These are phyloP conservation scores for Boletus reticulatus DNA, from an alignment of 768 basidiomycete genomes.

Conservation along the genomic window DNA sequence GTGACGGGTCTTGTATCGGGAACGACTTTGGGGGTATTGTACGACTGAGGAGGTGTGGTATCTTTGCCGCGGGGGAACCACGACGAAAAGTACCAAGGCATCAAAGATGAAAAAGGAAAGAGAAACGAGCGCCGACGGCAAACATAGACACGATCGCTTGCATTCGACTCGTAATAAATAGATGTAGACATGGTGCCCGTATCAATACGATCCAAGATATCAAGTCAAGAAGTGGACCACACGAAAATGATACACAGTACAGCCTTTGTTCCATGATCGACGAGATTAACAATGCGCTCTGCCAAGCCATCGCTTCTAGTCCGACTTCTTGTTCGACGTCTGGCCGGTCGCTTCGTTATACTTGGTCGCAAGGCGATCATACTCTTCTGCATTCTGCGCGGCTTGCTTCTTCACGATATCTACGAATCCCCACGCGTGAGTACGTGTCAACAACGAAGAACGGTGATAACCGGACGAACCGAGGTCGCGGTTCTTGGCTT, in stretches of 20 bases:
- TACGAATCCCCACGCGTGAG: constrained; percentile 24
- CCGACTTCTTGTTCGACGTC: constrained; percentile 60
- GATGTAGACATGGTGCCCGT: neutral
- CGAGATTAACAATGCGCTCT: neutral
- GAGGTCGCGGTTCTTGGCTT: constrained; percentile 63
- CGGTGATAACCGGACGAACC: constrained; percentile 38
- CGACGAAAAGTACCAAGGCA: constrained; percentile 2
- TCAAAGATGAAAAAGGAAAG: neutral
- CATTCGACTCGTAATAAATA: neutral
- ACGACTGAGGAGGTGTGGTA: neutral
- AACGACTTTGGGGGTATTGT: too few relatives aligned
- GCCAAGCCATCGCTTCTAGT: constrained; percentile 34
- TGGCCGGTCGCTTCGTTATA: constrained; percentile 69
- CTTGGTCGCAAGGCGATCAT: constrained; percentile 77
- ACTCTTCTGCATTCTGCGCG: constrained; percentile 71
- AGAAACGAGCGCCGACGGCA: too few relatives aligned
- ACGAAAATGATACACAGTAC: neutral
- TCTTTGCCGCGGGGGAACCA: constrained; percentile 11
- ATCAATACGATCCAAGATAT: too few relatives aligned
- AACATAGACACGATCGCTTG: neutral
- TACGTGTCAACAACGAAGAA: neutral
- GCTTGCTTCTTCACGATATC: constrained; percentile 85
- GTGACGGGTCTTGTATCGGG: too few relatives aligned
- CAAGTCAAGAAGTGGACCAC: neutral
- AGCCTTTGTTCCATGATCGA: neutral